These are phyloP conservation scores for Penicillium decumbens DNA, from an alignment of 2,329 filamentous ascomycete species.

Conservation along the genomic window DNA sequence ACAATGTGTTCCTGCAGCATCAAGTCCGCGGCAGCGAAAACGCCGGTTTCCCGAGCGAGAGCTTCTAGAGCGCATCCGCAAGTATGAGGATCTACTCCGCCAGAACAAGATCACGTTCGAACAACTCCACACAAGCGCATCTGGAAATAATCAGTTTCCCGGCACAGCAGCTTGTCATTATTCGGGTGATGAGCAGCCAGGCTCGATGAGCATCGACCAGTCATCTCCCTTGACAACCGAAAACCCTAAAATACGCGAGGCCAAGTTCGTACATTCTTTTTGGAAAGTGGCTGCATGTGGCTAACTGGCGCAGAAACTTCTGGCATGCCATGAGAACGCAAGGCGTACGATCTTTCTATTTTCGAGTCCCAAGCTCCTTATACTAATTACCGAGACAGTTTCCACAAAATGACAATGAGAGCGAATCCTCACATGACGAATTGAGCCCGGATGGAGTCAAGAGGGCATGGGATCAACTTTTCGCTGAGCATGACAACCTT, in stretches of 20 bases:
- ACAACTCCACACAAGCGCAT: conserved; percentile 48
- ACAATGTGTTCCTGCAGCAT: conserved; percentile 51
- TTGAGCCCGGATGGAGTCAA: conserved; percentile 5
- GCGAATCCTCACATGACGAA: conserved; percentile 1
- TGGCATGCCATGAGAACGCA: conserved; percentile 45
- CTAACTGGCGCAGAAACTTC: conserved; percentile 38
- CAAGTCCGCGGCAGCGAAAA: conserved; percentile 51
- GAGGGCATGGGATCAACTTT: conserved; percentile 13
- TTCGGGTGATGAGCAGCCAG: neutral
- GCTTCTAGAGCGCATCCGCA: conserved; percentile 62
- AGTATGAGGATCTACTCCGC: conserved; percentile 63
- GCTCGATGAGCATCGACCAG: neutral
- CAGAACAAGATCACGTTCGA: conserved; percentile 67
- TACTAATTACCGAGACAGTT: neutral
- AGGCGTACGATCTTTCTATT: conserved; percentile 31
- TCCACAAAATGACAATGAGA: neutral
- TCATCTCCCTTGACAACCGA: neutral
- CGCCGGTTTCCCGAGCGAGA: conserved; percentile 65
- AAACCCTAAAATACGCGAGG: conserved; percentile 7
- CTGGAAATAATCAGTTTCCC: neutral
- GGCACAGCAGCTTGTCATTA: neutral
- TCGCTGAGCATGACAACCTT: conserved; percentile 7
- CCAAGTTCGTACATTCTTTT: conserved; percentile 9
- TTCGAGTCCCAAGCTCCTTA: neutral
- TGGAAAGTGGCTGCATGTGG: neutral